Percentiles rank a stretch among this genome's conserved stretches.
Evolutionary conservation across 2,329 filamentous ascomycete genomes (phyloP).

Genomic region (Nothophoma quercina): DNA sequence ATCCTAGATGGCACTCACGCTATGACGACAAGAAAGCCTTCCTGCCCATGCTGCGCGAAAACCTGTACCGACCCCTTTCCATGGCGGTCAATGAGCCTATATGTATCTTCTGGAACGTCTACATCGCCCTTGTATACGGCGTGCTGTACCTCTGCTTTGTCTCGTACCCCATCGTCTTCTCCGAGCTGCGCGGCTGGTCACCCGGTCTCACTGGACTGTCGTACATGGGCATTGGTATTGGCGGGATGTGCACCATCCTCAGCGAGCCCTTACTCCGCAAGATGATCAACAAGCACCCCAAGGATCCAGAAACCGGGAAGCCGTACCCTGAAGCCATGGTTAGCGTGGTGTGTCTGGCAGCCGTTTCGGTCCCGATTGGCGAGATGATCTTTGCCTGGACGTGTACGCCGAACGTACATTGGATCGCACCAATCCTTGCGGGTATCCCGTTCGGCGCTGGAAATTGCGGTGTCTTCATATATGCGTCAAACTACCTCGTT

Average conservation of each 20-base stretch:
- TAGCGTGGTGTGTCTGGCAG: slow-evolving; percentile 78
- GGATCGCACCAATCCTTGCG: slow-evolving; percentile 79
- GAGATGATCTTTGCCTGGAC: slow-evolving; percentile 83
- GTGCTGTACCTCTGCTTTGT: slow-evolving; percentile 92
- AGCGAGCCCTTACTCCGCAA: slow-evolving; percentile 74
- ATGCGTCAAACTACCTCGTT: slow-evolving; percentile 80
- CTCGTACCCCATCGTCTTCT: slow-evolving; percentile 86
- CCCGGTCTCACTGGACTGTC: slow-evolving; percentile 76
- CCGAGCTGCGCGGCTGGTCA: slow-evolving; percentile 76
- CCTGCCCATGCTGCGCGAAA: slow-evolving; percentile 73
- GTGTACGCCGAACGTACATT: slow-evolving; percentile 79
- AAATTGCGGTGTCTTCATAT: slow-evolving; percentile 82
- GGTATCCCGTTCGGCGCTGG: slow-evolving; percentile 81
- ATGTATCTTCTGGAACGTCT: slow-evolving; percentile 78
- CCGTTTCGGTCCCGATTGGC: slow-evolving; percentile 76
- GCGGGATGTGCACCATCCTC: slow-evolving; percentile 59
- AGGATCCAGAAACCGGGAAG: slow-evolving; percentile 77
- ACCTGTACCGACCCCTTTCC: slow-evolving; percentile 78
- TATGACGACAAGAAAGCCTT: slow-evolving; percentile 77
- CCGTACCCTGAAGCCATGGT: slow-evolving; percentile 82
- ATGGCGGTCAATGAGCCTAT: slow-evolving; percentile 86
- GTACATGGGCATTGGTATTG: slow-evolving; percentile 75
- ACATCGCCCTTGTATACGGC: slow-evolving; percentile 79
- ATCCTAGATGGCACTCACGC: slow-evolving; percentile 77
- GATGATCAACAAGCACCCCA: slow-evolving; percentile 78